Percentiles rank a stretch among this genome's conserved stretches.
These are phyloP conservation scores for Fusarium sp. DNA, from an alignment of 2,329 filamentous ascomycete species.

Conservation along the genomic window DNA sequence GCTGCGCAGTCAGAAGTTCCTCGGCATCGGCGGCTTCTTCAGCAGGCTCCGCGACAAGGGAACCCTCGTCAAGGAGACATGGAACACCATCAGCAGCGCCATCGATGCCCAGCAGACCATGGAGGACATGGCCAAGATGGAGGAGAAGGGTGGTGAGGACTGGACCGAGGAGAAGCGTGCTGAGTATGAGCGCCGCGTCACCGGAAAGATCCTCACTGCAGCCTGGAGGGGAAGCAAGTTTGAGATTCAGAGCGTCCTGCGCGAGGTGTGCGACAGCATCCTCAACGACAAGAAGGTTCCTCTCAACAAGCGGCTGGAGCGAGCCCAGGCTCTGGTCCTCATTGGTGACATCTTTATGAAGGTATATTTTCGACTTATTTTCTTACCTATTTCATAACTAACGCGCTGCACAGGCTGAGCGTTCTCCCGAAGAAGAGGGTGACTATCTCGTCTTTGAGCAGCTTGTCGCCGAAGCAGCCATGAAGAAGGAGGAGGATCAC, in stretches of 20 bases:
- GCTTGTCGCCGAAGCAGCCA: slow-evolving; percentile 93
- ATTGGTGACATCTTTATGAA: slow-evolving; percentile 90
- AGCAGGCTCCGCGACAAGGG: slow-evolving; percentile 95
- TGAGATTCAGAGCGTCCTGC: slow-evolving; percentile 95
- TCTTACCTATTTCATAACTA: slow-evolving; percentile 5
- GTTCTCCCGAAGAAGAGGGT: slow-evolving; percentile 94
- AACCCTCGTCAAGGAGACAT: slow-evolving; percentile 96
- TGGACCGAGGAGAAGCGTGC: slow-evolving; percentile 98
- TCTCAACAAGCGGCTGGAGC: slow-evolving; percentile 86
- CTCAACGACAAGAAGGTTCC: slow-evolving; percentile 83
- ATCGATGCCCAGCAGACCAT: slow-evolving; percentile 98
- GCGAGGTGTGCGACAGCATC: slow-evolving; percentile 93
- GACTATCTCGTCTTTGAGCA: slow-evolving; percentile 99
- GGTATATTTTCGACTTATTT: slow-evolving; percentile 63
- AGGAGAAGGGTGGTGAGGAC: slow-evolving; percentile 93
- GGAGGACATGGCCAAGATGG: slow-evolving; percentile 97
- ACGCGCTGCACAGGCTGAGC: slow-evolving; percentile 72
- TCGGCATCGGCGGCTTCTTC: slow-evolving; percentile 96
- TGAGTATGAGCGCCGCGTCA: slow-evolving; percentile 95
- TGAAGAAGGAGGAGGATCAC: slow-evolving; percentile 88
- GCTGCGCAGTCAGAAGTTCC: slow-evolving; percentile 95
- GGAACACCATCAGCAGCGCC: slow-evolving; percentile 95
- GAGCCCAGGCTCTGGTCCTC: slow-evolving; percentile 89
- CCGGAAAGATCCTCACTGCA: slow-evolving; percentile 96
- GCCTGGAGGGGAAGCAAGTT: slow-evolving; percentile 98